These are phyloP conservation scores for Ilex aquifolium DNA, from an alignment of 257 asterid genomes.

Conservation along the genomic window DNA sequence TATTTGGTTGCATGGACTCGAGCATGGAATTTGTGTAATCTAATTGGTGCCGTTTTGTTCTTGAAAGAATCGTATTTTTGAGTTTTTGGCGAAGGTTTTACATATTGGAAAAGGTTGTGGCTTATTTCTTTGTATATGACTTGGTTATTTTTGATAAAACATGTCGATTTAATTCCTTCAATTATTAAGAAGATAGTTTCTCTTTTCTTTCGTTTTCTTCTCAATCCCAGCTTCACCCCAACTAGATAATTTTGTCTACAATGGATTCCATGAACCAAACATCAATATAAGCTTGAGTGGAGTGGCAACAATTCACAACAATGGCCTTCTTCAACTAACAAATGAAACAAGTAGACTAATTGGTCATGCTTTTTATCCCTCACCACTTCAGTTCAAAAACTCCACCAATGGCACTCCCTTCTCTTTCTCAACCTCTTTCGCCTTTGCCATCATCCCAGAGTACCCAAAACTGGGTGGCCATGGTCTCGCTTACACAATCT, in stretches of 20 bases:
- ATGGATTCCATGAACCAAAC: conserved; percentile 30
- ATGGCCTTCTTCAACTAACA: conserved; percentile 45
- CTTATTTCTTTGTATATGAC: too few species aligned
- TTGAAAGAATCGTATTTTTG: too few species aligned
- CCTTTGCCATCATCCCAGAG: conserved; percentile 50
- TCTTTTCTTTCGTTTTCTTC: conserved; percentile 21
- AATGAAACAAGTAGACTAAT: conserved; percentile 33
- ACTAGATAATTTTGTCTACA: conserved; percentile 27
- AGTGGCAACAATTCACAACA: conserved; percentile 22
- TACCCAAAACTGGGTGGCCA: conserved; percentile 62
- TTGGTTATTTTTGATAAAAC: too few species aligned
- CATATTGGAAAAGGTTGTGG: too few species aligned
- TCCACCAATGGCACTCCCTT: conserved; percentile 26
- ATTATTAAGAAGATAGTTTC: background rate
- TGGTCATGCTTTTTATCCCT: conserved; percentile 55
- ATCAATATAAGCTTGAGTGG: conserved; percentile 27
- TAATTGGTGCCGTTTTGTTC: too few species aligned
- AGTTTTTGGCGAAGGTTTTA: too few species aligned
- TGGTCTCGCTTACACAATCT: conserved; percentile 57
- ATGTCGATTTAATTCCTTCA: too few species aligned
- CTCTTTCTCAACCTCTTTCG: conserved; percentile 65
- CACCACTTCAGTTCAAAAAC: conserved; percentile 49
- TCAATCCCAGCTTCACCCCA: conserved; percentile 29
- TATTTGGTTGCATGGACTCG: too few species aligned
- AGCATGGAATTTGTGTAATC: too few species aligned